A percentile compares a stretch with the other conserved stretches of the same genome.
phyloP scores from a whole-genome alignment of 1,139 yeast genomes.

The Candida buenavistaensis region DNA sequence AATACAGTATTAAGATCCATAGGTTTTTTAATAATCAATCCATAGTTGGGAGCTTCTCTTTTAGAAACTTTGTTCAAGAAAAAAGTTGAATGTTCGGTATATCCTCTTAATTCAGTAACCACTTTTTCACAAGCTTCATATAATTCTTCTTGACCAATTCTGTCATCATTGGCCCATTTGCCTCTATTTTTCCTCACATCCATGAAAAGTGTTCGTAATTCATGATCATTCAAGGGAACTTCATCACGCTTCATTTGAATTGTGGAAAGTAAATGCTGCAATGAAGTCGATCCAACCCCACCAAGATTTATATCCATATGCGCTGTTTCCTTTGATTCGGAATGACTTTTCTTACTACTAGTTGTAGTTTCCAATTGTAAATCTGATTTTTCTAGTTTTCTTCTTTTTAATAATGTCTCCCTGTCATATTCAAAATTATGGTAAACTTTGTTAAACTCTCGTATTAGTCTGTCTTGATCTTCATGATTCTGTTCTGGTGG shows the following conservation, averaged over 20 bases:
- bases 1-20: constrained; percentile 96
- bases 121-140: constrained; percentile 98
- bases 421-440: constrained; percentile 84
- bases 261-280: constrained; percentile 75
- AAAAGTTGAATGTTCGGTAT: constrained; percentile 96
- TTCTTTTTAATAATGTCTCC: constrained; percentile 73
- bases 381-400: constrained; percentile 80
- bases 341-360: constrained; percentile 7
- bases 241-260: constrained; percentile 79
- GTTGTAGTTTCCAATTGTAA: constrained; percentile 55
- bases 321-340: constrained; percentile 9
- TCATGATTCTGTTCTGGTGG: constrained; percentile 22
- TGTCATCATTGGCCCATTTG: constrained; percentile 94
- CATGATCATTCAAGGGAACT: constrained; percentile 76
- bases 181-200: constrained; percentile 95
- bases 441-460: constrained; percentile 59
- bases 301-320: constrained; percentile 22
- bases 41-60: constrained; percentile 96
- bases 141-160: constrained; percentile 94
- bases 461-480: constrained; percentile 40
- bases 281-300: constrained; percentile 76
- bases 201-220: constrained; percentile 78
- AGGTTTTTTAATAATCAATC: constrained; percentile 83
- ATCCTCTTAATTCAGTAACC: constrained; percentile 82
- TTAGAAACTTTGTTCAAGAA: constrained; percentile 92